Base-by-base conservation (phyloP, 768 basidiomycete species). In the Ramaria rubella region DNA sequence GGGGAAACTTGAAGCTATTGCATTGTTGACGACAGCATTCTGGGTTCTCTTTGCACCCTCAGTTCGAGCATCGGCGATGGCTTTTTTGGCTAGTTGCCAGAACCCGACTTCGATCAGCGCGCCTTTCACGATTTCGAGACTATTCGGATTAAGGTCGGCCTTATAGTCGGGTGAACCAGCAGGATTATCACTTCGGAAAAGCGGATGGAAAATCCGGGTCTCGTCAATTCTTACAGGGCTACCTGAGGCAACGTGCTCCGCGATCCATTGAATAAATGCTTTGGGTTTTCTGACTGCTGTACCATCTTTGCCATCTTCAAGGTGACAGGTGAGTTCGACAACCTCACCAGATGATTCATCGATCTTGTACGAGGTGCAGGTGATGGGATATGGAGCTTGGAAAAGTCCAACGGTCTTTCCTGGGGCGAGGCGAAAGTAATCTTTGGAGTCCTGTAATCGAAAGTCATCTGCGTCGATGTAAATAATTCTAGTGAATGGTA, bases 351-450 rank as follows among this genome's bases (percentile, higher is more conserved):
- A 83, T 2, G 68, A 64, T 3, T 85, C 76, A 69, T 96, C 86
- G 1, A 78, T 84, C 71, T 84, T 85, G 77, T 86, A 90, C 4
- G 89, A 90, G n/a, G 83, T 88, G 70, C 92, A 95, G 23, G 93
- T 94, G 66, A 99, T 88, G 7, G 94, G 91, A 69, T 85, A 73
- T 2, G 94, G 94, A 15, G 85, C 93, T 68, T 94, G 88, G 78
- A 97, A 95, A 26, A 99, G 75, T 15, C 96, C 96, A 42, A 98
- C 96, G 0, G 93, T 92, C 75, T 97, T 97, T 45, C 94, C 94
- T 6, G 96, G 96, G 15, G 95, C 92, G 45, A 99, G 85, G 40
- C 96, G 86, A 83, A 94, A 98, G 72, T 96, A 99, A 67, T 98
- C 94, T 60, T 85, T 85, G 23, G 91, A 90, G 66, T 95, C 94